Conservation (phyloP, 2,329 filamentous ascomycete genomes). For the Chalaropsis thielavioides region DNA sequence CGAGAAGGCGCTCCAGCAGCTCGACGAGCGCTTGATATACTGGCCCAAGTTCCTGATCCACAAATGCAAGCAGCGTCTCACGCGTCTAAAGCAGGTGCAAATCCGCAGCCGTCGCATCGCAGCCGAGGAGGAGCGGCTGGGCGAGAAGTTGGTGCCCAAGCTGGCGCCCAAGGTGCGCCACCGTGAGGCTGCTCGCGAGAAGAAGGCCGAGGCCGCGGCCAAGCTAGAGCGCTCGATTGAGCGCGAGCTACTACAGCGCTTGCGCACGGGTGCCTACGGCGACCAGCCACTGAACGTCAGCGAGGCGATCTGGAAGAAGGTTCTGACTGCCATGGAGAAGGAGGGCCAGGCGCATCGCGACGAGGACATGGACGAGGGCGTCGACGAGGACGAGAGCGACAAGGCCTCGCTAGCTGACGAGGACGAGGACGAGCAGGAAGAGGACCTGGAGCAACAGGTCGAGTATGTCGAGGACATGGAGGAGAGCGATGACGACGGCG, state of each 20-base stretch:
- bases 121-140: constrained; percentile 76
- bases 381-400: constrained; percentile 54
- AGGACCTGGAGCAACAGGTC: constrained; percentile 63
- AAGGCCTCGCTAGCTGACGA: constrained; percentile 33
- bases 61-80: constrained; percentile 94
- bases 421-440: constrained; percentile 73
- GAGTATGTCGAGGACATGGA: constrained; percentile 91
- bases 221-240: constrained; percentile 96
- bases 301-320: constrained; percentile 93
- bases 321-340: constrained; percentile 76
- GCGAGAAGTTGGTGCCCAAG: constrained; percentile 76
- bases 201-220: constrained; percentile 66
- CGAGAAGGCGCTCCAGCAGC: constrained; percentile 69
- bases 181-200: constrained; percentile 59
- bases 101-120: constrained; percentile 67
- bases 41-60: constrained; percentile 88
- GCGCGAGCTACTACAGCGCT: constrained; percentile 77
- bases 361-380: constrained; percentile 76
- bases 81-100: constrained; percentile 78
- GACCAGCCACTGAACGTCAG: constrained; percentile 91
- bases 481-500: constrained; percentile 65
- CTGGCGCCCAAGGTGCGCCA: constrained; percentile 78
- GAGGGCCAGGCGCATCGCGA: constrained; percentile 71
- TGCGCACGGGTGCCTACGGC: constrained; percentile 86
- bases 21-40: constrained; percentile 77